These are phyloP conservation scores for Nymphaea colorata DNA, from an alignment of 164 flowering plant genomes.

Conservation along the genomic window DNA sequence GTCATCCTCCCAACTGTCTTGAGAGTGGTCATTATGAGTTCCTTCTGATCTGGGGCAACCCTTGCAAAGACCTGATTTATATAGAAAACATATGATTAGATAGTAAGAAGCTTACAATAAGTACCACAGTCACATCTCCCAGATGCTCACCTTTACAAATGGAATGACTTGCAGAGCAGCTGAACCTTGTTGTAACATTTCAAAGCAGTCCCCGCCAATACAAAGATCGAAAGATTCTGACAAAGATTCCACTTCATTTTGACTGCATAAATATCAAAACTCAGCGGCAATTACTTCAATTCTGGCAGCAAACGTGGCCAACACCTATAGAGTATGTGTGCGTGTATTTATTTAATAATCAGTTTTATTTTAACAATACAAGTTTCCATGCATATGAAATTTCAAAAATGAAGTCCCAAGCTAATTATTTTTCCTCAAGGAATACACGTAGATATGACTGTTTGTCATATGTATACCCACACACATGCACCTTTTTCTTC, in stretches of 20 bases:
- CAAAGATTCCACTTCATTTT: constrained; percentile 54
- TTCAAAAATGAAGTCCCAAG: too few relatives aligned
- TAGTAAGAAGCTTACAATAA: neutral
- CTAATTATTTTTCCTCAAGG: too few relatives aligned
- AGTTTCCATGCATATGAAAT: too few relatives aligned
- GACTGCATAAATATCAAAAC: constrained; percentile 22
- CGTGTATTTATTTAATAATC: too few relatives aligned
- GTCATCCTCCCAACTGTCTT: constrained; percentile 88
- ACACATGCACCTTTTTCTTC: too few relatives aligned
- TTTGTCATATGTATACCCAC: too few relatives aligned
- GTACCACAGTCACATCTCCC: neutral
- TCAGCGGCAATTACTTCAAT: neutral
- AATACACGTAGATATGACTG: too few relatives aligned
- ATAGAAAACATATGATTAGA: neutral
- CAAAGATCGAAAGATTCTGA: constrained; percentile 78
- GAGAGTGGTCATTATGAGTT: constrained; percentile 84
- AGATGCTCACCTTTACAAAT: constrained; percentile 53
- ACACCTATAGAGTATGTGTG: too few relatives aligned
- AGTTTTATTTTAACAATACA: too few relatives aligned
- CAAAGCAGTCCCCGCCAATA: constrained; percentile 91
- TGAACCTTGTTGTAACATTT: constrained; percentile 61
- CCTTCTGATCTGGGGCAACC: constrained; percentile 98
- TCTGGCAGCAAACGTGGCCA: too few relatives aligned
- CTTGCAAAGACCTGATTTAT: constrained; percentile 81
- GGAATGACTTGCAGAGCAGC: constrained; percentile 79